phyloP scores from a whole-genome alignment of 2,329 filamentous ascomycete species.

The Xylaria digitata region DNA sequence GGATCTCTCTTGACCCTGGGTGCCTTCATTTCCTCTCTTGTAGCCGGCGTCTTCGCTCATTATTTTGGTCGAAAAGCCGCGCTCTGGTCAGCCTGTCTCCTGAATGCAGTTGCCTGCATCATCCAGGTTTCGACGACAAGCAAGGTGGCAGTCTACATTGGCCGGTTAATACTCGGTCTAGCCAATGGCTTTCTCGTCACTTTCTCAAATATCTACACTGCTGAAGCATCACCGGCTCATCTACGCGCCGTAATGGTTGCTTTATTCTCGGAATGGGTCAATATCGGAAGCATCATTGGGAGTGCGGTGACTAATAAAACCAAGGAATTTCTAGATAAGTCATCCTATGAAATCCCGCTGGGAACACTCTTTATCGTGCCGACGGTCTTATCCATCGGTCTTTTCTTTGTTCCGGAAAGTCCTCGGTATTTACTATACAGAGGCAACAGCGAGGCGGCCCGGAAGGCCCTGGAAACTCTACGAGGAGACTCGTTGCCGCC shows the following conservation, averaged over 20 bases:
- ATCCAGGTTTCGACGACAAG: conserved; percentile 58
- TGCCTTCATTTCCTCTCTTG: conserved; percentile 61
- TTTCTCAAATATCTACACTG: conserved; percentile 60
- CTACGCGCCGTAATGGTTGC: conserved; percentile 61
- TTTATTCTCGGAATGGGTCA: conserved; percentile 62
- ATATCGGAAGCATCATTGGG: conserved; percentile 60
- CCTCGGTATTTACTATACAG: conserved; percentile 57
- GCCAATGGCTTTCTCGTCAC: conserved; percentile 59
- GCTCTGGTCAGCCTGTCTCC: conserved; percentile 59
- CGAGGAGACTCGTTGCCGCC: conserved; percentile 47
- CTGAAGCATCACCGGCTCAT: conserved; percentile 60
- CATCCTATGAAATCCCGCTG: conserved; percentile 61
- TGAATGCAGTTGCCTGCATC: conserved; percentile 57
- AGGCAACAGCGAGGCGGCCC: conserved; percentile 45
- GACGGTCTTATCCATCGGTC: conserved; percentile 56
- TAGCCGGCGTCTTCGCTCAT: conserved; percentile 59
- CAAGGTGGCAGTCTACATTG: conserved; percentile 57
- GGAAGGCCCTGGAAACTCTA: conserved; percentile 48
- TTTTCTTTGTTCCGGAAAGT: conserved; percentile 60
- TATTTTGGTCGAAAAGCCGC: conserved; percentile 59
- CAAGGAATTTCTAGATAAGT: conserved; percentile 51
- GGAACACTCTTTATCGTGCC: conserved; percentile 60
- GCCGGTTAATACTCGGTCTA: conserved; percentile 57
- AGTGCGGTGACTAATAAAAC: conserved; percentile 57
- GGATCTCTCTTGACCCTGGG: conserved; percentile 64